Base-by-base conservation (phyloP, 164 flowering plant species). In the Kingdonia uniflora region DNA sequence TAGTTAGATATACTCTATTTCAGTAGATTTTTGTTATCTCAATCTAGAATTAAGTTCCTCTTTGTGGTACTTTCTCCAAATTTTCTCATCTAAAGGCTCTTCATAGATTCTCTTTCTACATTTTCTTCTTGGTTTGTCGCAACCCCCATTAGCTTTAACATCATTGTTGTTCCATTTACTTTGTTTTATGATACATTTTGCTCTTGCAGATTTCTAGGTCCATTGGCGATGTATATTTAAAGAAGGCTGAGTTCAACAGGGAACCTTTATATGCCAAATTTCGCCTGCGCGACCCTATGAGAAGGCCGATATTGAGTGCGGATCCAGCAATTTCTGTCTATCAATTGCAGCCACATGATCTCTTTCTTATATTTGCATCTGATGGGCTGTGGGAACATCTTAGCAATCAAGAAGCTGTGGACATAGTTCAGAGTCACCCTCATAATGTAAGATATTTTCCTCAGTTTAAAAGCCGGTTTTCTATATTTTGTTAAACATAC, bases 371-470 rank as follows among this genome's bases (percentile, higher is more conserved):
- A 63, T 79, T 79, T 63, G 95, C 90, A 54, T 85, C 95, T 22
- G 95, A 85, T 62, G 90, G 90, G 40, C 85, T 82, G 0, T 85
- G 95, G 95, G 95, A 85, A 65, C 95, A 83, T 62, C 75, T 85
- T 19, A 80, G 65, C 65, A 85, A 85, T 62, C 94, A 85, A 65
- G 87, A 85, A 57, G 95, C 89, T 1, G 84, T 85, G 25, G 78
- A 80, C 54, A 51, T 85, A 17, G 88, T 82, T 63, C 86, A 78
- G 41, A 80, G 68, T 56, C 70, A 74, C 73, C 82, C 86, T 0
- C 81, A 66, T 45, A 78, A 38, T 52, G 94, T 85, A 74, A 80
- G 86, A 35, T 44, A 41, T 58, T n/a, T 37, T 24, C 49, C 39
- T 26, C 21, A 17, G 33, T 43, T 6, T 41, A 14, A 2, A 21